Evolutionary conservation across 352 stramenopile species (phyloP), one percentile per base, ranked within the genome.

Genomic region (Globisporangium iwayamae): DNA sequence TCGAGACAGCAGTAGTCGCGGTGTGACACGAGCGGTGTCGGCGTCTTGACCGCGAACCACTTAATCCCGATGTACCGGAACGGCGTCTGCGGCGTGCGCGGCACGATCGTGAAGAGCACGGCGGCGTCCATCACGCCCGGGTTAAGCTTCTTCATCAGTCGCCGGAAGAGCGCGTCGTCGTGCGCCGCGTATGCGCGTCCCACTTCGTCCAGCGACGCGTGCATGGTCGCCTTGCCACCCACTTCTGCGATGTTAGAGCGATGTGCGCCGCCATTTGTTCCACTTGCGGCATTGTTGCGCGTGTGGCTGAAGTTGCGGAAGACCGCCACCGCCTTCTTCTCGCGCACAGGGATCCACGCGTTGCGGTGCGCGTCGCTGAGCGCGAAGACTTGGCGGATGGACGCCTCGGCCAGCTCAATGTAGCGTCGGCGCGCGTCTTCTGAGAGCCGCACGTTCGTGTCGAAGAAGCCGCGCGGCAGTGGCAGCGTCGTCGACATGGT

Each of bases 51-150:
- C 11, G 82, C 85, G 64, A 90, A 94, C 87, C 87, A 96, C 70
- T 94, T 93, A 72, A 96, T 83, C 50, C 87, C 87, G 56, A 96
- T 91, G 69, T 96, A 96, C 22, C 85, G 76, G 64, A 83, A 94
- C 2, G 87, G 87, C 46, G 81, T 74, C 53, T 82, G 62, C 45
- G 83, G 74, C 30, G 85, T 87, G 61, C 87, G 77, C 47, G 87
- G 87, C 32, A 96, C 80, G 62, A 96, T 79, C 4, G 79, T 96
- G 58, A 78, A 71, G 28, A 96, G 68, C 61, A 93, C 85, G n/a
- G 80, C 79, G 18, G 85, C 83, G 65, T 96, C 85, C 72, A 94
- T 74, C 36, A 94, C 74, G 32, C 70, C 68, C 18, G 67, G 69
- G 56, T 93, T 91, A 41, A 94, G 70, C 63, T 92, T 92, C 68